Percentiles rank a stretch among this genome's conserved stretches.
phyloP scores from a whole-genome alignment of 192 early-diverging fungal genomes.

The Kappamyces sp. region DNA sequence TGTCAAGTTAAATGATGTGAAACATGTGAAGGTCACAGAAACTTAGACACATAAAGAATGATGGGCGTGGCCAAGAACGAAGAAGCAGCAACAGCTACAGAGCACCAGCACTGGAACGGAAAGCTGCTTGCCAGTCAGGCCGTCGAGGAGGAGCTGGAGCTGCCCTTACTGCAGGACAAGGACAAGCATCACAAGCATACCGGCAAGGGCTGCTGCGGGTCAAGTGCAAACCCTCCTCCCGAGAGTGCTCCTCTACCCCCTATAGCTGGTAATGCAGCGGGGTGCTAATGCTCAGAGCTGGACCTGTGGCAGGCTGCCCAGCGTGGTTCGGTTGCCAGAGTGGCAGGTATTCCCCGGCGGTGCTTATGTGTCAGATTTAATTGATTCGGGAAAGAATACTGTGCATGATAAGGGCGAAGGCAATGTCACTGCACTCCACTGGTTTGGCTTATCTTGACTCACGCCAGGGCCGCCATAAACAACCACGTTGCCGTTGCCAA shows the following conservation, averaged over 20 bases:
- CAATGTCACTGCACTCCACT: constrained; percentile 14
- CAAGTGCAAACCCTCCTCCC: no score
- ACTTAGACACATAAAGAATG: no score
- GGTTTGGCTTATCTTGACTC: neutral
- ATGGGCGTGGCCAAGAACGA: no score
- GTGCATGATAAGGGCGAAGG: constrained; percentile 1
- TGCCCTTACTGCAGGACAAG: constrained; percentile 1
- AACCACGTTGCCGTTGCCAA: constrained; percentile 64
- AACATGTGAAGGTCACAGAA: no score
- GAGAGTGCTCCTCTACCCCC: no score
- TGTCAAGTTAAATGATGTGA: no score
- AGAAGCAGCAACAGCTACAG: neutral
- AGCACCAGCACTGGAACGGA: constrained; percentile 14
- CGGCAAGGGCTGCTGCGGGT: no score
- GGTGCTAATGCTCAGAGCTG: constrained; percentile 19
- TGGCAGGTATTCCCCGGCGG: constrained; percentile 21
- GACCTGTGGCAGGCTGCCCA: constrained; percentile 68
- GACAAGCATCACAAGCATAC: neutral
- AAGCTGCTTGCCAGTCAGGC: neutral
- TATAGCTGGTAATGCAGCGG: no score
- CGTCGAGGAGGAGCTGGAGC: constrained; percentile 2
- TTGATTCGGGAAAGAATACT: constrained; percentile 5
- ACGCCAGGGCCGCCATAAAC: constrained; percentile 27
- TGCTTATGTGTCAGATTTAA: constrained; percentile 10
- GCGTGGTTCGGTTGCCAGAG: constrained; percentile 53